Evolutionary conservation across 768 basidiomycete species (phyloP).

Genomic region (Xerocomus brunneocitrinus): DNA sequence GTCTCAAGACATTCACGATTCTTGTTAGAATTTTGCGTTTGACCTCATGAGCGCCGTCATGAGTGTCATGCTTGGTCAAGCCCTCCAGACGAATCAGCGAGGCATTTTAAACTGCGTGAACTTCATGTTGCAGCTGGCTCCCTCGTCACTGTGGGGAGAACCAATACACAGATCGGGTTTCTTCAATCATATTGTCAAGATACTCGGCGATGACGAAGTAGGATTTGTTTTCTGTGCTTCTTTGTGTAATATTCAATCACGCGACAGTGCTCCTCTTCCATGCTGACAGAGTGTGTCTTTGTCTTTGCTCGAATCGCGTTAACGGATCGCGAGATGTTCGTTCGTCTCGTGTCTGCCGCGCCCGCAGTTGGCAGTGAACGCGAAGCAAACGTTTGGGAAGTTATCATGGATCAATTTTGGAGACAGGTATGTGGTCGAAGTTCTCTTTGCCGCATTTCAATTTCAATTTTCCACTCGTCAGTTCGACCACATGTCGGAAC

Average conservation of each 20-base stretch:
- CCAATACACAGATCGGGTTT: slow-evolving; percentile 70
- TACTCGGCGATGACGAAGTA: slow-evolving; percentile 66
- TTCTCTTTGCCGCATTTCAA: background rate
- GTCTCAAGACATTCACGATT: slow-evolving; percentile 1
- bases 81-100: slow-evolving; percentile 52
- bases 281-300: slow-evolving; percentile 65
- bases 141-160: slow-evolving; percentile 64
- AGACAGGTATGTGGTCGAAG: slow-evolving; percentile 50
- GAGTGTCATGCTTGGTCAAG: slow-evolving; percentile 45
- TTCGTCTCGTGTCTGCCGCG: slow-evolving; percentile 63
- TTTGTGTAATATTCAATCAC: slow-evolving; percentile 8
- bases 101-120: slow-evolving; percentile 57
- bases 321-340: slow-evolving; percentile 61
- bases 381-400: slow-evolving; percentile 58
- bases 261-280: slow-evolving; percentile 26
- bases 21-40: slow-evolving; percentile 45
- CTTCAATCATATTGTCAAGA: slow-evolving; percentile 57
- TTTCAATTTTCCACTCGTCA: slow-evolving; percentile 27
- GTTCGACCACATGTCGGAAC: slow-evolving; percentile 91
- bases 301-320: slow-evolving; percentile 72
- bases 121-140: slow-evolving; percentile 59
- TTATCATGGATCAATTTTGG: slow-evolving; percentile 78
- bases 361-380: slow-evolving; percentile 43
- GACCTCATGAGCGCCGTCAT: slow-evolving; percentile 57
- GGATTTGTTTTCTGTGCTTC: slow-evolving; percentile 7